Percentiles rank a stretch among this genome's conserved stretches.
Conservation (phyloP, 768 basidiomycete genomes). For the Cystofilobasidium ferigula region DNA sequence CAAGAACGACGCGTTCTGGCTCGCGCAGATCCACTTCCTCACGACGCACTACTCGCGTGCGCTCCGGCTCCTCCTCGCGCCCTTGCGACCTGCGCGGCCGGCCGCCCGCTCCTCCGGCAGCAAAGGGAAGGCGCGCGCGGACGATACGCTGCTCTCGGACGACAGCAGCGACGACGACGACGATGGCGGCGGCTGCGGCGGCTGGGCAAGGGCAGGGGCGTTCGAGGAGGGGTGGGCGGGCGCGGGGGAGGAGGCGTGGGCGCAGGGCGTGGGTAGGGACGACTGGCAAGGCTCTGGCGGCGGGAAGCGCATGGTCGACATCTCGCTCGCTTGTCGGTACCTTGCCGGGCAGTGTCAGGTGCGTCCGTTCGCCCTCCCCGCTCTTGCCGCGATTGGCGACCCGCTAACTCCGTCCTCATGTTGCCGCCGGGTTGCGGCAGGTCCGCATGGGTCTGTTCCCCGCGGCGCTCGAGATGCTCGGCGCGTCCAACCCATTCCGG, state of each 20-base stretch:
- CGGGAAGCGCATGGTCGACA: slow-evolving; percentile 58
- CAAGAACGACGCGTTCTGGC: slow-evolving; percentile 97
- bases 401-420: not conserved
- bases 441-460: slow-evolving; percentile 82
- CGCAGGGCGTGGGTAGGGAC: not conserved
- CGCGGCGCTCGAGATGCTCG: slow-evolving; percentile 83
- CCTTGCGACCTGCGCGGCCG: slow-evolving; percentile 51
- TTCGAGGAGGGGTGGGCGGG: slow-evolving; percentile 49
- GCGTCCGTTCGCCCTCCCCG: slow-evolving; percentile 15
- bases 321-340: slow-evolving; percentile 91
- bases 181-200: slow-evolving; percentile 3
- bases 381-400: not conserved
- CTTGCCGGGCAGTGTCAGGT: slow-evolving; percentile 92
- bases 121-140: slow-evolving; percentile 10
- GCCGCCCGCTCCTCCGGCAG: slow-evolving; percentile 3
- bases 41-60: slow-evolving; percentile 91
- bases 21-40: slow-evolving; percentile 94
- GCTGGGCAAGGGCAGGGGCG: not conserved
- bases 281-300: not conserved
- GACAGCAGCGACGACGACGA: slow-evolving; percentile 44
- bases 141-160: slow-evolving; percentile 28
- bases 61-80: slow-evolving; percentile 77
- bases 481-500: slow-evolving; percentile 80
- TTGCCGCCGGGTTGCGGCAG: slow-evolving; percentile 35
- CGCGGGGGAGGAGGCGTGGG: slow-evolving; percentile 34